phyloP scores from a whole-genome alignment of 1,284 basidiomycete genomes.

The Moesziomyces sp. region DNA sequence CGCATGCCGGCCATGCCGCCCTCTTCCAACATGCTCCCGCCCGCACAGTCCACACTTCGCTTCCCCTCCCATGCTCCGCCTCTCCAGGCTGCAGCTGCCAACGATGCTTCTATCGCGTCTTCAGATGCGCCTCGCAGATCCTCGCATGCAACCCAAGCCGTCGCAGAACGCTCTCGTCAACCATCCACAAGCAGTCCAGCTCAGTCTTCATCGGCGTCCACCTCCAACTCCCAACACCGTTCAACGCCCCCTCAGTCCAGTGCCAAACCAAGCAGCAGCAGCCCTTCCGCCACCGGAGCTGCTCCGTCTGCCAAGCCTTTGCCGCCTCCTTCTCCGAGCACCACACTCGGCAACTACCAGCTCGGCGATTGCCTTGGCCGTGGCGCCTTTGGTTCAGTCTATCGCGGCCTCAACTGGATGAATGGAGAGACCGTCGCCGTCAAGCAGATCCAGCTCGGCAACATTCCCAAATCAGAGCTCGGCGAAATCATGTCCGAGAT shows the following conservation, averaged over 20 bases:
- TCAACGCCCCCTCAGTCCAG: neutral
- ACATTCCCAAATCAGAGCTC: slow-evolving; percentile 90
- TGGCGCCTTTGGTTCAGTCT: slow-evolving; percentile 93
- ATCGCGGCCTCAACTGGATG: slow-evolving; percentile 91
- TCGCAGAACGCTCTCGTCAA: slow-evolving; percentile 2
- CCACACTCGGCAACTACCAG: slow-evolving; percentile 40
- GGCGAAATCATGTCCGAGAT: slow-evolving; percentile 99
- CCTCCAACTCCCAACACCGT: slow-evolving; percentile 4
- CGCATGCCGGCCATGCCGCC: slow-evolving; percentile 2
- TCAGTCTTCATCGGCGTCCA: neutral
- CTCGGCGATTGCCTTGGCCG: slow-evolving; percentile 92
- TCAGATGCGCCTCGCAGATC: slow-evolving; percentile 23
- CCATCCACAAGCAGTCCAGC: neutral
- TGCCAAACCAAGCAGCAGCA: neutral
- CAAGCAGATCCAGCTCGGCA: slow-evolving; percentile 75
- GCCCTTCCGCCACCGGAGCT: slow-evolving; percentile 1
- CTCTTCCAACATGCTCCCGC: slow-evolving; percentile 29
- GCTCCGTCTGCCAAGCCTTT: neutral
- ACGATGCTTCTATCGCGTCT: slow-evolving; percentile 5
- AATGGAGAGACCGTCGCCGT: slow-evolving; percentile 75
- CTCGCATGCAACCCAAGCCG: slow-evolving; percentile 10
- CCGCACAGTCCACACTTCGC: slow-evolving; percentile 32
- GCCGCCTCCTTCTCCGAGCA: neutral
- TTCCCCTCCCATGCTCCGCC: slow-evolving; percentile 26
- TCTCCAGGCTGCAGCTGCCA: neutral